These are phyloP conservation scores for Chlamydomonas incerta DNA, from an alignment of 139 green algal genomes.

Conservation along the genomic window DNA sequence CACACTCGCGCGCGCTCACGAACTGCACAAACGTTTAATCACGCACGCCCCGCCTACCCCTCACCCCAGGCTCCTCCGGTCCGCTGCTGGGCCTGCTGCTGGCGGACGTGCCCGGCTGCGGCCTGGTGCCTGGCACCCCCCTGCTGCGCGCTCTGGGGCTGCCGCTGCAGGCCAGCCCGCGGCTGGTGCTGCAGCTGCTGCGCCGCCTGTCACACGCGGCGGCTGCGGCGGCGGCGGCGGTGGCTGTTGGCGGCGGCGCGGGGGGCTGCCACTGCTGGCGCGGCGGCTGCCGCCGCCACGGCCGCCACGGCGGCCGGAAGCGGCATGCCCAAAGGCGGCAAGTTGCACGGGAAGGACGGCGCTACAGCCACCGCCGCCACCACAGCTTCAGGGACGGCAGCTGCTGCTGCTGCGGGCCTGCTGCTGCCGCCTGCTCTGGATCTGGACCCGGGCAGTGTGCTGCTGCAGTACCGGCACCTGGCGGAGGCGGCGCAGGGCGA, in stretches of 20 bases:
- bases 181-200: neutral
- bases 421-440: neutral
- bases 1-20: too few relatives aligned
- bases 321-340: too few relatives aligned
- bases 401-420: neutral
- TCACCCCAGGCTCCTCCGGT: neutral
- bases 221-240: neutral
- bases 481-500: neutral
- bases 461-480: slow-evolving; percentile 5
- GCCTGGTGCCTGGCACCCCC: neutral
- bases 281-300: neutral
- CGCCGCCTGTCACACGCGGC: neutral
- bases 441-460: neutral
- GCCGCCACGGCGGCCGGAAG: too few relatives aligned
- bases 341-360: too few relatives aligned
- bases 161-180: neutral
- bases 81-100: slow-evolving; percentile 21
- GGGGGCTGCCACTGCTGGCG: neutral
- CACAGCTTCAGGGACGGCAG: too few relatives aligned
- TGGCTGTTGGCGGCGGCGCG: neutral
- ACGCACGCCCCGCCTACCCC: too few relatives aligned
- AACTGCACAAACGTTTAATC: too few relatives aligned
- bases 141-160: neutral
- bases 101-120: neutral
- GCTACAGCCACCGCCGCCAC: too few relatives aligned